These are phyloP conservation scores for Platismatia glauca DNA, from an alignment of 495 filamentous ascomycete species.

Conservation along the genomic window DNA sequence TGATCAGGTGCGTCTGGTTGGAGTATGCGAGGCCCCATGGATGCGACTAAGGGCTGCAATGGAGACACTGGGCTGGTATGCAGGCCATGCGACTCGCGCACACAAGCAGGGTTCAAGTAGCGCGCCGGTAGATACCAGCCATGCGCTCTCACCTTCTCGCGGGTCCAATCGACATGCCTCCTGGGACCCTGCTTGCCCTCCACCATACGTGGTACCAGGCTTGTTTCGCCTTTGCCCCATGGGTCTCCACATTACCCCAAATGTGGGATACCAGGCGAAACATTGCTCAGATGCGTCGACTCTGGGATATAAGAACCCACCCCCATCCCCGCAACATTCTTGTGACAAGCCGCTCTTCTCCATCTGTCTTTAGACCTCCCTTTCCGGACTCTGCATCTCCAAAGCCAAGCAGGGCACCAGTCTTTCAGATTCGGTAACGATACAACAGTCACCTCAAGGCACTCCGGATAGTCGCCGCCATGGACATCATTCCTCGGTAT, in stretches of 20 bases:
- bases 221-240: slow-evolving; percentile 17
- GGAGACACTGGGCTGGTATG: not conserved
- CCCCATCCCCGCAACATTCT: not conserved
- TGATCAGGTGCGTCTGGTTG: slow-evolving; percentile 5
- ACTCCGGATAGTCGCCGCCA: slow-evolving; percentile 13
- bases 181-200: not conserved
- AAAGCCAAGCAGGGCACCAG: slow-evolving; percentile 10
- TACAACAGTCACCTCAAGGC: not conserved
- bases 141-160: slow-evolving; percentile 2
- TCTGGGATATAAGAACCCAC: slow-evolving; percentile 6
- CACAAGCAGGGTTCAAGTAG: slow-evolving; percentile 13
- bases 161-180: slow-evolving; percentile 3
- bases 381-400: slow-evolving; percentile 5
- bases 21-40: slow-evolving; percentile 6
- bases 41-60: slow-evolving; percentile 1
- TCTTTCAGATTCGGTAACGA: not conserved
- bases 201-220: not conserved
- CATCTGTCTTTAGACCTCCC: not conserved
- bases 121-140: slow-evolving; percentile 10
- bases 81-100: slow-evolving; percentile 18
- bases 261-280: not conserved
- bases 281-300: not conserved
- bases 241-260: slow-evolving; percentile 18
- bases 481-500: slow-evolving; percentile 38
- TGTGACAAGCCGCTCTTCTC: slow-evolving; percentile 3